Base-by-base conservation (phyloP, 805 yeast species). In the Kodamaea restingae region DNA sequence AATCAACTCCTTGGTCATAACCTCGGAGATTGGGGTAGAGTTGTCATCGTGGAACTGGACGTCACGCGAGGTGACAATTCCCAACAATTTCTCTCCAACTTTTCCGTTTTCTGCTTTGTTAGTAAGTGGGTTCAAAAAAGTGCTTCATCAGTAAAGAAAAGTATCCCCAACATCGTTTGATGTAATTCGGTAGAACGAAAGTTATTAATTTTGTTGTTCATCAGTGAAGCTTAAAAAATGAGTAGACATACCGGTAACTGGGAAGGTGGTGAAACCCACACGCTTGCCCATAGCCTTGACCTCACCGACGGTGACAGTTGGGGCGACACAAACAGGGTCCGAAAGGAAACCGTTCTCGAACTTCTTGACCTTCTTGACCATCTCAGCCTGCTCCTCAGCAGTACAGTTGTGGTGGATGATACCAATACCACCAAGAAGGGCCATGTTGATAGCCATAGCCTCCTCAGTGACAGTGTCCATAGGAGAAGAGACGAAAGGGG, bases 111-210 rank as follows among this genome's bases (percentile, higher is more conserved):
- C 98, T 91, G 65, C n/a, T 32, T 10, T 12, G 38, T 35, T 35
- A 35, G 38, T 35, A 35, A n/a, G n/a, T n/a, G n/a, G 17, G 15
- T n/a, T 20, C 21, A 15, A 31, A 24, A 40, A 29, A 11, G 8
- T n/a, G 18, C 18, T 39, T 20, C 28, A 30, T 43, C 45, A 47
- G 47, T 31, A 22, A 36, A 61, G n/a, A 55, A 63, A 53, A 50
- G 61, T 82, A 54, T 88, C 97, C 95, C 68, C 96, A 88, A 78
- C 95, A 85, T 88, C 93, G 95, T 84, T 81, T 81, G 93, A 85
- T 84, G 95, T 57, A 63, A 67, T 61, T 83, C 96, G 95, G 98
- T 83, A 91, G 98, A 91, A 91, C 98, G 98, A 91, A 91, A 91
- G 98, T 91, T 88, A 86, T 74, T 63, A 39, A 46, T n/a, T 18